These are phyloP conservation scores for Flueggea neowawraea DNA, from an alignment of 441 rosid genomes.

Conservation along the genomic window DNA sequence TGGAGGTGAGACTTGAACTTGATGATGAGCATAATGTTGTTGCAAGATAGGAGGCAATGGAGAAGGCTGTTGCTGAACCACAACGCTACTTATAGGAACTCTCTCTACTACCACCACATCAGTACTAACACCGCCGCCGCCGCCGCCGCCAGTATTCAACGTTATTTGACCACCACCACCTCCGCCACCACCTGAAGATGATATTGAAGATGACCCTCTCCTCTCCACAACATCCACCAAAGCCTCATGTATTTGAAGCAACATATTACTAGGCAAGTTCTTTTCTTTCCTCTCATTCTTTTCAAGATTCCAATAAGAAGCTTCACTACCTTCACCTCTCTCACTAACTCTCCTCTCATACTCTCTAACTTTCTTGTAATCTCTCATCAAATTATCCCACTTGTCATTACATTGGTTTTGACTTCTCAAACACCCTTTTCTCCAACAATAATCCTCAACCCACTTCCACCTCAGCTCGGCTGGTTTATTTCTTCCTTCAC, in stretches of 20 bases:
- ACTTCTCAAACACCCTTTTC: constrained; percentile 69
- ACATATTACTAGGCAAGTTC: constrained; percentile 77
- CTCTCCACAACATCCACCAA: constrained; percentile 71
- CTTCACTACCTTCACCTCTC: constrained; percentile 15
- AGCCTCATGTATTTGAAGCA: constrained; percentile 65
- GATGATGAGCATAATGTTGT: constrained; percentile 34
- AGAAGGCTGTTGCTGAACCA: constrained; percentile 19
- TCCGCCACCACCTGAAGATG: constrained; percentile 8
- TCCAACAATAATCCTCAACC: constrained; percentile 93
- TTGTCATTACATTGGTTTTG: constrained; percentile 98
- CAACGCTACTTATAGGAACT: constrained; percentile 5
- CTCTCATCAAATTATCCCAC: constrained; percentile 98
- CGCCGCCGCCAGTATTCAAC: too few relatives aligned
- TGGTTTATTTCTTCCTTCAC: constrained; percentile 46
- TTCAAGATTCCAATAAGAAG: constrained; percentile 80
- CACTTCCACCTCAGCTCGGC: constrained; percentile 92
- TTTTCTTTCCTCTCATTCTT: constrained; percentile 74
- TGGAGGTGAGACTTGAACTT: constrained; percentile 23
- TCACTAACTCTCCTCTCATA: constrained; percentile 44
- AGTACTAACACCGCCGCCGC: too few relatives aligned
- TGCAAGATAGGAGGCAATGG: constrained; percentile 25
- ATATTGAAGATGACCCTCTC: constrained; percentile 19
- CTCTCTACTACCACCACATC: constrained; percentile 25
- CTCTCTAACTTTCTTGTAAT: constrained; percentile 87
- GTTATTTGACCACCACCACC: constrained; percentile 1